A percentile compares a stretch with the other conserved stretches of the same genome.
These are phyloP conservation scores for Wickerhamiella galacta DNA, from an alignment of 805 yeast genomes.

Conservation along the genomic window DNA sequence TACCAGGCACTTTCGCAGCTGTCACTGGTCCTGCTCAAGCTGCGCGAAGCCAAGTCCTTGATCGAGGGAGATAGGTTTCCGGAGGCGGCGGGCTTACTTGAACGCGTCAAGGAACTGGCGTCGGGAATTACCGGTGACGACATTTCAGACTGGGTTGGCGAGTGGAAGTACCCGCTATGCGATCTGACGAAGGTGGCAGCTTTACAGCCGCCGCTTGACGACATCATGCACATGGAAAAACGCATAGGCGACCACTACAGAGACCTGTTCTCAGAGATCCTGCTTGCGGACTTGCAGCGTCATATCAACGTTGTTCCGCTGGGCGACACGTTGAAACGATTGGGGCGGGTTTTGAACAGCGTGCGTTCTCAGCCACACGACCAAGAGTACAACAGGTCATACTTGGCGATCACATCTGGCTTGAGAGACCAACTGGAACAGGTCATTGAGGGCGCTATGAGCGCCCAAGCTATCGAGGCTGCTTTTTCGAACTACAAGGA, in stretches of 20 bases:
- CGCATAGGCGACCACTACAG: constrained; percentile 47
- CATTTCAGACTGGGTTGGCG: not conserved
- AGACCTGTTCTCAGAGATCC: constrained; percentile 34
- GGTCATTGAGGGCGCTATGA: constrained; percentile 38
- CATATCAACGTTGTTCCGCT: constrained; percentile 37
- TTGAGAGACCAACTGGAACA: constrained; percentile 30
- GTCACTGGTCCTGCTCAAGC: constrained; percentile 28
- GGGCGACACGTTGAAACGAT: constrained; percentile 35
- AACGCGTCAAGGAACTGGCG: constrained; percentile 40
- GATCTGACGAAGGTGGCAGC: constrained; percentile 3
- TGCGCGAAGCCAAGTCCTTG: constrained; percentile 33
- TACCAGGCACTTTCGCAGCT: constrained; percentile 35
- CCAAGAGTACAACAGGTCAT: constrained; percentile 21
- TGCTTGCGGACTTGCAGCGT: constrained; percentile 43
- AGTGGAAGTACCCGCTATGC: not conserved
- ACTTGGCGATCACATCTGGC: constrained; percentile 24
- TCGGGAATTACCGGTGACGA: not conserved
- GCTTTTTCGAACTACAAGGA: constrained; percentile 56
- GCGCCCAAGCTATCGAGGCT: constrained; percentile 41
- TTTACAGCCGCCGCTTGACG: constrained; percentile 2
- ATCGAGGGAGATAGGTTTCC: constrained; percentile 29
- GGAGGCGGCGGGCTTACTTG: constrained; percentile 39
- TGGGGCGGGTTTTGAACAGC: constrained; percentile 20
- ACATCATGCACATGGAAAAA: not conserved
- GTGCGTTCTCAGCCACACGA: not conserved